These are phyloP conservation scores for Saccharomycopsis hybrid DNA, from an alignment of 1,139 yeast species.

Conservation along the genomic window DNA sequence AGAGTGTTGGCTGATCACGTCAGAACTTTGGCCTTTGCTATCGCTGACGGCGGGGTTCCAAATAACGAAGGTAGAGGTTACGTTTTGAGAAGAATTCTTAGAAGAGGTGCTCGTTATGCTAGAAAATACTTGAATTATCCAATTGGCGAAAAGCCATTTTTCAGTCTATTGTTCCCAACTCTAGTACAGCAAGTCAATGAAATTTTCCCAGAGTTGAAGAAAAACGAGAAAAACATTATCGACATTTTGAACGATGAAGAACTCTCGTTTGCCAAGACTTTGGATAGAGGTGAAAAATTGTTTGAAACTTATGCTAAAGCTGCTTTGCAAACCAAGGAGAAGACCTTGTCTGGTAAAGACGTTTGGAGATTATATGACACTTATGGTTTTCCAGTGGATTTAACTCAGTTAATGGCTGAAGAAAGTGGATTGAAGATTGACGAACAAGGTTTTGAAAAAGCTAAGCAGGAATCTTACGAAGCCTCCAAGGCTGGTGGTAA, in stretches of 20 bases:
- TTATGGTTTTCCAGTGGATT: constrained; percentile 98
- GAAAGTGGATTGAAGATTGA: constrained; percentile 94
- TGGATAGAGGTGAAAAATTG: constrained; percentile 96
- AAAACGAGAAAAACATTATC: constrained; percentile 66
- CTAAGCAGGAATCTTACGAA: constrained; percentile 82
- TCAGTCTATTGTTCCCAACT: constrained; percentile 87
- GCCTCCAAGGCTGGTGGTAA: constrained; percentile 90
- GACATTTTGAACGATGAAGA: constrained; percentile 96
- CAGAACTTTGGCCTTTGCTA: constrained; percentile 90
- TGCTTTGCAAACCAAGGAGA: constrained; percentile 70
- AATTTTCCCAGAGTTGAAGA: constrained; percentile 73
- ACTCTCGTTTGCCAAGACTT: constrained; percentile 85
- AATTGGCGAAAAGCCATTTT: constrained; percentile 69
- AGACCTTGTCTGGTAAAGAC: constrained; percentile 81
- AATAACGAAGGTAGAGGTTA: constrained; percentile 99
- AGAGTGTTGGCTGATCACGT: constrained; percentile 98
- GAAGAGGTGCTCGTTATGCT: constrained; percentile 97
- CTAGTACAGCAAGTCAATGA: constrained; percentile 82
- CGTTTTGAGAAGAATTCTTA: constrained; percentile 88
- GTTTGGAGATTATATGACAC: constrained; percentile 99
- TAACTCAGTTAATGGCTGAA: constrained; percentile 97
- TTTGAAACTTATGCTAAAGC: constrained; percentile 87
- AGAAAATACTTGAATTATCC: constrained; percentile 96
- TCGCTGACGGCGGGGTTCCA: constrained; percentile 98
- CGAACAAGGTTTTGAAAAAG: constrained; percentile 84